Percentiles rank a stretch among this genome's conserved stretches.
phyloP scores from a whole-genome alignment of 1,284 basidiomycete species.

The Pisolithus thermaeus region DNA sequence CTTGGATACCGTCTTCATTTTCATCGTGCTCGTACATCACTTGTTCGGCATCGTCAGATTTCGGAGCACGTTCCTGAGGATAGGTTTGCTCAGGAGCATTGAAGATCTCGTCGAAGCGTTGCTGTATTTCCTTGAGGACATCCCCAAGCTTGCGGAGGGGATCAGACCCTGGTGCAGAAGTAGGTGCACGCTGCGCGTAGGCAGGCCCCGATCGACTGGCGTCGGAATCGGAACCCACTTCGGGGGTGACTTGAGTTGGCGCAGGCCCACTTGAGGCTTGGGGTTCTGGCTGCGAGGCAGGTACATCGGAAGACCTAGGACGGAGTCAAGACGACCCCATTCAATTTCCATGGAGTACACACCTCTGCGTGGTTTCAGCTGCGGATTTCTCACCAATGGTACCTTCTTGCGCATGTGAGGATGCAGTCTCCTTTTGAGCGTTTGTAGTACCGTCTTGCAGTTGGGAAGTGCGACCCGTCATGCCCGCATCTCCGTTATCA shows the following conservation, averaged over 20 bases:
- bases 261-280: slow-evolving; percentile 19
- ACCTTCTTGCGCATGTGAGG: slow-evolving; percentile 12
- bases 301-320: slow-evolving; percentile 8
- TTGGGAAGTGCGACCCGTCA: slow-evolving; percentile 15
- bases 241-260: slow-evolving; percentile 21
- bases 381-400: slow-evolving; percentile 22
- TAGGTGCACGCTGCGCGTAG: slow-evolving; percentile 32
- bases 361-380: slow-evolving; percentile 9
- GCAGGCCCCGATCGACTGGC: slow-evolving; percentile 43
- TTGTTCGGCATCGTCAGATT: not conserved
- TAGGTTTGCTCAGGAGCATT: slow-evolving; percentile 36
- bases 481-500: slow-evolving; percentile 27
- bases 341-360: slow-evolving; percentile 21
- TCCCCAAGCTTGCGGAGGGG: slow-evolving; percentile 84
- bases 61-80: slow-evolving; percentile 2
- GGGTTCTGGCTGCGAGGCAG: slow-evolving; percentile 6
- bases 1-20: slow-evolving; percentile 78
- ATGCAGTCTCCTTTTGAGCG: slow-evolving; percentile 16
- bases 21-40: slow-evolving; percentile 24
- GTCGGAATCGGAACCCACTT: slow-evolving; percentile 28
- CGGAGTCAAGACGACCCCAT: slow-evolving; percentile 12
- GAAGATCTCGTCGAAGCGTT: slow-evolving; percentile 83
- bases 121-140: slow-evolving; percentile 77
- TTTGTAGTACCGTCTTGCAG: slow-evolving; percentile 15
- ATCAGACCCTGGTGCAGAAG: slow-evolving; percentile 42